These are phyloP conservation scores for Pseudoturritis turrita DNA, from an alignment of 345 rosid genomes.

Conservation along the genomic window DNA sequence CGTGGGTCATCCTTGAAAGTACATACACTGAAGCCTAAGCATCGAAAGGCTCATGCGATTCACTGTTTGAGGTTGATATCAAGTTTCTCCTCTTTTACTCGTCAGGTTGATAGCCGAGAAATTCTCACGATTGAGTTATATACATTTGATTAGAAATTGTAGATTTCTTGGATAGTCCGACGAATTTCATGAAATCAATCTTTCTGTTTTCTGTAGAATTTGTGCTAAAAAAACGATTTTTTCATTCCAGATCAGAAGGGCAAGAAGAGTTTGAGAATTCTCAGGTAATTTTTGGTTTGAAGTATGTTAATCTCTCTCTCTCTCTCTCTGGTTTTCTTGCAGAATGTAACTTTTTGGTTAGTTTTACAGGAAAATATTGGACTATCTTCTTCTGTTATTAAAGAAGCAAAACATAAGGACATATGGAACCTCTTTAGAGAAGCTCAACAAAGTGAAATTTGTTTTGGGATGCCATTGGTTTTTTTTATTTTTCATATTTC, in stretches of 20 bases:
- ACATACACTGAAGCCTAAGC: not conserved
- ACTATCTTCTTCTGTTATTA: constrained; percentile 31
- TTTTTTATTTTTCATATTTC: not conserved
- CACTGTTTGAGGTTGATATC: constrained; percentile 25
- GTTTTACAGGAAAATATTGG: constrained; percentile 33
- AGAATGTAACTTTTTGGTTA: not conserved
- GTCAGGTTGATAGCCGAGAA: not conserved
- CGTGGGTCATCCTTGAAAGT: not conserved
- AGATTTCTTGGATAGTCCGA: not conserved
- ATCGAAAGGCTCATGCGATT: constrained; percentile 6
- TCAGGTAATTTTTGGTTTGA: constrained; percentile 30
- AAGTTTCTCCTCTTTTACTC: not conserved
- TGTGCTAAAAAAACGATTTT: not conserved
- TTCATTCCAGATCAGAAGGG: constrained; percentile 38
- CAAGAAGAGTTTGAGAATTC: constrained; percentile 31
- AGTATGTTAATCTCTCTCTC: not conserved
- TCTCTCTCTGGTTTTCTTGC: not conserved
- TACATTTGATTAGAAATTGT: not conserved
- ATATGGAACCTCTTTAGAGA: constrained; percentile 66
- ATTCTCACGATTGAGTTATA: not conserved
- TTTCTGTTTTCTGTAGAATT: not conserved
- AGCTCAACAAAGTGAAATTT: constrained; percentile 60
- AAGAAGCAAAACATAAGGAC: constrained; percentile 38
- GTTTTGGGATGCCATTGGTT: not conserved
- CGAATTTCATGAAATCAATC: not conserved